These are phyloP conservation scores for Sphaerobolus stellatus DNA, from an alignment of 1,284 basidiomycete species.

Conservation along the genomic window DNA sequence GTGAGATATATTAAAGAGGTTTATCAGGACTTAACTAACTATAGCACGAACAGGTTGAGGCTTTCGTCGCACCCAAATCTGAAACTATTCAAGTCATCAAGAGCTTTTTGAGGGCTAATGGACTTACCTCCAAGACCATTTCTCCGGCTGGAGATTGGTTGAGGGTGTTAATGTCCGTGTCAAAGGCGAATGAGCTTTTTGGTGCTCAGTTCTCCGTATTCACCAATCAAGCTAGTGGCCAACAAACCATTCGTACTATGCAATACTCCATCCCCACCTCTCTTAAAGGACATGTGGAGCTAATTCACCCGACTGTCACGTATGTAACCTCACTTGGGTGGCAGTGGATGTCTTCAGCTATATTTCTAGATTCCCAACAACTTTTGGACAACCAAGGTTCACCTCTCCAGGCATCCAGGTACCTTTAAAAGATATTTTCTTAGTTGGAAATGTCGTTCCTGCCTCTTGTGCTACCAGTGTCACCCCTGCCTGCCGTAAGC, in stretches of 20 bases:
- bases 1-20: constrained; percentile 16
- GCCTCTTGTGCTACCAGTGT: constrained; percentile 2
- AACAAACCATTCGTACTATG: constrained; percentile 7
- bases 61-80: constrained; percentile 6
- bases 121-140: not conserved
- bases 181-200: constrained; percentile 8
- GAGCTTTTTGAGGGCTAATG: constrained; percentile 4
- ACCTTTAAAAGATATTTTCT: not conserved
- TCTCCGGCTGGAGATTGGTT: constrained; percentile 12
- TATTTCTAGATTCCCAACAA: not conserved
- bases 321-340: not conserved
- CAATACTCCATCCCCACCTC: constrained; percentile 4
- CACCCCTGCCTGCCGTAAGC: constrained; percentile 7
- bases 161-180: constrained; percentile 1
- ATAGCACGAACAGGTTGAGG: constrained; percentile 2
- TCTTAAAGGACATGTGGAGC: constrained; percentile 4
- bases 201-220: constrained; percentile 9
- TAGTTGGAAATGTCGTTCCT: not conserved
- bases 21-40: not conserved
- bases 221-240: constrained; percentile 4
- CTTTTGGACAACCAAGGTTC: constrained; percentile 1
- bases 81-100: constrained; percentile 5
- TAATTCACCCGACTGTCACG: constrained; percentile 10
- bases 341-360: not conserved
- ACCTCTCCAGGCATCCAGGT: too few species aligned